Base-by-base conservation (phyloP, 2,329 filamentous ascomycete species). In the Sclerotiophoma versabilis region DNA sequence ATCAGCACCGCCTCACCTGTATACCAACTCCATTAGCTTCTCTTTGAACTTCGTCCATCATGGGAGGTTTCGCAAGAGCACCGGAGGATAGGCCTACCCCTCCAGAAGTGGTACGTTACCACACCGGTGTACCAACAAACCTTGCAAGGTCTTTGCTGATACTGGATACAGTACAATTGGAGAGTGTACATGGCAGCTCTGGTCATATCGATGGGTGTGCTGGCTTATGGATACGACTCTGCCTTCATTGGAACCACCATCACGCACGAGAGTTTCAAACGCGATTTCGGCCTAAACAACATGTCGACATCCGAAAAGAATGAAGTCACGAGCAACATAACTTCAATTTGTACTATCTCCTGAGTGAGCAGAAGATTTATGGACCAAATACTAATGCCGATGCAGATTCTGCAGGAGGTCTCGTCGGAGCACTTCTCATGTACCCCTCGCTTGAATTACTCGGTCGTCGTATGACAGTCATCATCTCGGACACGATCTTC, bases 181-280 rank as follows among this genome's bases (percentile, higher is more conserved):
- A 76, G 80, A 37, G 79, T 85, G 39, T 86, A 84, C 66, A 76
- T 80, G 17, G 80, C 80, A 37, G 82, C 83, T 10, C 75, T 77
- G 7, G 78, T 85, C 38, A 83, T 83, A 42, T 84, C 80, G 11
- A 84, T 80, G 69, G 82, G 82, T 49, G 80, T 82, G 53, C 83
- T 82, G 65, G 85, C 84, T 78, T 84, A 84, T 58, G 81, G 82
- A 12, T 84, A 84, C 58, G 89, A 92, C 71, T 88, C 84, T 49
- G 87, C 90, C 59, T 93, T 93, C 75, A 92, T 93, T 63, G 90
- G 70, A 7, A 90, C 87, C 0, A 93, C 90, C 1, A 78, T 93
- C 32, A 84, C 88, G 2, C 80, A 93, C 23, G 79, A 83, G 0
- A 89, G 89, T 0, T 93, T 93, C 75, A 80, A 79, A 34, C 66